A percentile compares a stretch with the other conserved stretches of the same genome.
phyloP scores from a whole-genome alignment of 495 filamentous ascomycete species.

The Tuber magnatum region DNA sequence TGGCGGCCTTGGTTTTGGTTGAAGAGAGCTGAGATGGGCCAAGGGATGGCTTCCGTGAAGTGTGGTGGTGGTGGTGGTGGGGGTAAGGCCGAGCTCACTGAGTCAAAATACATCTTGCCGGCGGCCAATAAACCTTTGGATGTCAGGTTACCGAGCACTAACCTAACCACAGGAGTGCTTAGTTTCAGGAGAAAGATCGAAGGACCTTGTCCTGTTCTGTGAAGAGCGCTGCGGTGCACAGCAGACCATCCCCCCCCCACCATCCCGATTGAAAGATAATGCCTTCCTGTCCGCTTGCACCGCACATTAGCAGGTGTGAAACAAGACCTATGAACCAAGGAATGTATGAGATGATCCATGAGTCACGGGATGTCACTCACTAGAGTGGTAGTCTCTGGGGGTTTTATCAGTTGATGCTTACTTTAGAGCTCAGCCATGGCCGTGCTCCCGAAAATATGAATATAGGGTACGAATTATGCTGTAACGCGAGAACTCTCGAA shows the following conservation, averaged over 20 bases:
- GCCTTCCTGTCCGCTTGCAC: background rate
- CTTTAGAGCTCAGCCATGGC: background rate
- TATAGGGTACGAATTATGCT: background rate
- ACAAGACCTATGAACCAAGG: background rate
- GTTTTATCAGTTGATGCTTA: background rate
- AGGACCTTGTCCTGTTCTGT: background rate
- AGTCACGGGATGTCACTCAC: background rate
- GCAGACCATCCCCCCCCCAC: background rate
- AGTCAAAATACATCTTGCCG: background rate
- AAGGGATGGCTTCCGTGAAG: background rate
- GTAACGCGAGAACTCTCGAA: background rate
- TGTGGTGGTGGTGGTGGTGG: background rate
- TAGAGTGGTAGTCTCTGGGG: background rate
- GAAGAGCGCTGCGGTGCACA: background rate
- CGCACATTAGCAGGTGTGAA: background rate
- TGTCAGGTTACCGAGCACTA: background rate
- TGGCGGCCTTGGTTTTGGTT: background rate
- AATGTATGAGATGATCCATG: background rate
- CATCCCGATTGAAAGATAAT: background rate
- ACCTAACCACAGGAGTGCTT: slow-evolving; percentile 4
- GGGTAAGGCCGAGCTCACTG: background rate
- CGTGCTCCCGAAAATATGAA: background rate
- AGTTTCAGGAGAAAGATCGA: background rate
- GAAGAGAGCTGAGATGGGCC: background rate
- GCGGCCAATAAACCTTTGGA: background rate